Evolutionary conservation across 1,284 basidiomycete species (phyloP), one percentile per base, ranked within the genome.

Genomic region (Cutaneotrichosporon curvatum): DNA sequence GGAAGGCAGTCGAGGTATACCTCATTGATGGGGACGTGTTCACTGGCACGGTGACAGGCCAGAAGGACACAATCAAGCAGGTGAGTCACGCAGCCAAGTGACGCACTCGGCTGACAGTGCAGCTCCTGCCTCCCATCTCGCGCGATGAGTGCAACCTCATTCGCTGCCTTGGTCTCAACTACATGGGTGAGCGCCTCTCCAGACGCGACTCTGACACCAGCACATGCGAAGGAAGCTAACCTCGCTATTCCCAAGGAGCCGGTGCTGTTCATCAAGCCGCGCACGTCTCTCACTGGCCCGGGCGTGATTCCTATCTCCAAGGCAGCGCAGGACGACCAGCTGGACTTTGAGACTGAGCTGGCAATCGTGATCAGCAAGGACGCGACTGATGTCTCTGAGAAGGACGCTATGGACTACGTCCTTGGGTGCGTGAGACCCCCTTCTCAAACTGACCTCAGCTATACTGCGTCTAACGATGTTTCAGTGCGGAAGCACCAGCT

Each of bases 391-490:
- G 73, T 76, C 48, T 66, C 71, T 4, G 71, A 73, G 16, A 73
- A 70, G 18, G 72, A 73, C 43, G 74, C 74, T 2, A 55, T 75
- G n/a, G 73, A 75, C 47, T 70, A 73, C 43, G 71, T 76, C 37
- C 63, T 75, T n/a, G 74, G 47, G 25, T 28, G 25, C n/a, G n/a
- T n/a, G n/a, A n/a, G n/a, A 15, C 23, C 53, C 4, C 22, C 50
- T 12, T 48, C 50, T 22, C 50, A 1, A 51, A 56, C 32, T 58
- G 56, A 53, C 40, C 42, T 22, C 25, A 28, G 81, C 33, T 56
- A 38, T 62, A 85, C 83, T 2, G 81, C 74, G 4, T 57, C 66
- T 7, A 74, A 74, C 57, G 73, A 74, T 47, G 60, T 74, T 7
- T 70, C 68, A 1, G 63, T 60, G 4, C 59, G 69, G 12, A 53